Percentiles rank a stretch among this genome's conserved stretches.
phyloP scores from a whole-genome alignment of 116 monocot species.

The Thalassia testudinum region DNA sequence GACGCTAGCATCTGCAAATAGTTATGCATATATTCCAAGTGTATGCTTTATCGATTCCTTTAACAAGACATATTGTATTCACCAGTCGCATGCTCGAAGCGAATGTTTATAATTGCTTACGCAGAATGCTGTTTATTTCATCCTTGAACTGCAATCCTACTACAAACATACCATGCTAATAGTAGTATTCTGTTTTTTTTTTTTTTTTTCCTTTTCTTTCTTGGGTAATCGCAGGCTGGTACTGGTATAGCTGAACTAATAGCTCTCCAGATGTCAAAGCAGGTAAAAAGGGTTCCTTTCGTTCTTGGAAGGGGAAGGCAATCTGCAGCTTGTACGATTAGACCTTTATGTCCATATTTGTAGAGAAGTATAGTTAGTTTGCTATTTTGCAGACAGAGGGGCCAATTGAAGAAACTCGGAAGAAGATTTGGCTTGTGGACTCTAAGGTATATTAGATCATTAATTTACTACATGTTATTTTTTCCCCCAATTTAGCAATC shows the following conservation, averaged over 20 bases:
- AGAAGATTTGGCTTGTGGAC: conserved; percentile 94
- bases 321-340: neutral
- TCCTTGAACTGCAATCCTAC: neutral
- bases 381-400: conserved; percentile 38
- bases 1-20: no score
- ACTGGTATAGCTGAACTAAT: conserved; percentile 99
- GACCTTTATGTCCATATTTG: neutral
- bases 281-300: conserved; percentile 26
- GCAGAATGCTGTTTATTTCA: no score
- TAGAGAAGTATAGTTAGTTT: neutral
- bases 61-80: no score
- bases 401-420: conserved; percentile 71
- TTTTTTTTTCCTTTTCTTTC: neutral
- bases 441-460: conserved; percentile 39
- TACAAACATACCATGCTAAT: neutral
- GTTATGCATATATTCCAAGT: neutral
- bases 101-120: no score
- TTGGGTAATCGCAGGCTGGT: conserved; percentile 59
- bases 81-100: no score
- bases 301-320: neutral
- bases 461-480: neutral
- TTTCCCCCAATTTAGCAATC: neutral
- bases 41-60: neutral
- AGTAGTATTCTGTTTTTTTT: neutral
- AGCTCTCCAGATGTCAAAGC: conserved; percentile 86